Evolutionary conservation across 192 early-diverging fungal genomes (phyloP).

Genomic region (Coemansia brasiliensis): DNA sequence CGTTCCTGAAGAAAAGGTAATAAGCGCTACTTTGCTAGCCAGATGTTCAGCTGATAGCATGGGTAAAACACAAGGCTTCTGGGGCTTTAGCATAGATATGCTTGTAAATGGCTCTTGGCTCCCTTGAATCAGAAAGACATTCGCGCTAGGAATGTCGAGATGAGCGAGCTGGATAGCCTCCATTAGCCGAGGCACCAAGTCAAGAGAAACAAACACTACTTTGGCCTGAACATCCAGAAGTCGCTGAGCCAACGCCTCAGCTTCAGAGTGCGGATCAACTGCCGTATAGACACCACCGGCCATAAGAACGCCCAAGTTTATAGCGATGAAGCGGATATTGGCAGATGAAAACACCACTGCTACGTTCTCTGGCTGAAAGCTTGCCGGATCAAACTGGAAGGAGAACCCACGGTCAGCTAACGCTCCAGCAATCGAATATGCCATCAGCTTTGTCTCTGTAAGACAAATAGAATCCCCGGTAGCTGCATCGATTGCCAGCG

Average conservation of each 20-base stretch:
- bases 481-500: slow-evolving; percentile 15
- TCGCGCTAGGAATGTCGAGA: background rate
- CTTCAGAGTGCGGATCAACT: slow-evolving; percentile 9
- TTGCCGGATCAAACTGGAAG: background rate
- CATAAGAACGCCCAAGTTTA: slow-evolving; percentile 34
- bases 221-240: slow-evolving; percentile 6
- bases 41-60: background rate
- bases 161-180: background rate
- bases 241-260: slow-evolving; percentile 2
- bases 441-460: slow-evolving; percentile 19
- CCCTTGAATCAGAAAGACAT: slow-evolving; percentile 8
- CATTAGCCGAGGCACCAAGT: slow-evolving; percentile 16
- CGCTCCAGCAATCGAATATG: slow-evolving; percentile 16
- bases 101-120: background rate
- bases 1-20: slow-evolving; percentile 44
- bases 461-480: slow-evolving; percentile 14
- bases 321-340: slow-evolving; percentile 17
- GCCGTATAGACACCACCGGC: slow-evolving; percentile 28
- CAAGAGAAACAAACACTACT: slow-evolving; percentile 24
- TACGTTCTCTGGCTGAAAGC: background rate
- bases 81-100: background rate
- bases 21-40: slow-evolving; percentile 18
- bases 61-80: background rate
- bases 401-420: slow-evolving; percentile 10
- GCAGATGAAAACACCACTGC: slow-evolving; percentile 14